phyloP scores from a whole-genome alignment of 805 yeast genomes.

The Teunomyces cretensis region DNA sequence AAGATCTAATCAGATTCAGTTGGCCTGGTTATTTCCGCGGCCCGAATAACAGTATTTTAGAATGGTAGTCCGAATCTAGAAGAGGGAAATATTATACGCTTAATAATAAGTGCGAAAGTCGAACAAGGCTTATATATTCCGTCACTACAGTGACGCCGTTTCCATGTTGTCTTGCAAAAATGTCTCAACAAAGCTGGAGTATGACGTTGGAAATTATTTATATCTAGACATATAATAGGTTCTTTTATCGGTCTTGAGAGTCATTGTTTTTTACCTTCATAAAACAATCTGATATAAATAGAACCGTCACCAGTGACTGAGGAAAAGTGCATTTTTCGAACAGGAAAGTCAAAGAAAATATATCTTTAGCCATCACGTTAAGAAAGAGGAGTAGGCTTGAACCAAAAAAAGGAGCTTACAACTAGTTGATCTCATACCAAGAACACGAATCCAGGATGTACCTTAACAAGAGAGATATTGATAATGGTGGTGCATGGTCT shows the following conservation, averaged over 20 bases:
- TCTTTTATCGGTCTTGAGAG: too few species aligned
- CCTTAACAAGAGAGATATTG: constrained; percentile 8
- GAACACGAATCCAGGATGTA: constrained; percentile 1
- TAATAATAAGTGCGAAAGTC: neutral
- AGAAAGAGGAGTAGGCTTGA: neutral
- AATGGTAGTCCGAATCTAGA: neutral
- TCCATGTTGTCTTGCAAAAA: neutral
- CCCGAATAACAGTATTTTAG: too few species aligned
- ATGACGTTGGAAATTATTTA: neutral
- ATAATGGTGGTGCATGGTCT: constrained; percentile 11
- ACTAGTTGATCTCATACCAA: neutral
- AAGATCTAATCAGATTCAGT: too few species aligned
- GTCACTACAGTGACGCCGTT: neutral
- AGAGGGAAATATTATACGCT: neutral
- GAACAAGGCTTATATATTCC: neutral
- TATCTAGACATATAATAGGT: too few species aligned
- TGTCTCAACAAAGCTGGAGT: neutral
- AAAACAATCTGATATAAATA: too few species aligned
- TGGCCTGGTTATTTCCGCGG: too few species aligned
- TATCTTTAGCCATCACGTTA: neutral
- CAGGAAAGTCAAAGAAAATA: neutral
- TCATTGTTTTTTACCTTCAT: too few species aligned
- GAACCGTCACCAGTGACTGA: too few species aligned
- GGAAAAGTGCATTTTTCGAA: neutral
- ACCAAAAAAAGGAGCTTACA: neutral